These are phyloP conservation scores for Rubia yunnanensis DNA, from an alignment of 257 asterid species.

Conservation along the genomic window DNA sequence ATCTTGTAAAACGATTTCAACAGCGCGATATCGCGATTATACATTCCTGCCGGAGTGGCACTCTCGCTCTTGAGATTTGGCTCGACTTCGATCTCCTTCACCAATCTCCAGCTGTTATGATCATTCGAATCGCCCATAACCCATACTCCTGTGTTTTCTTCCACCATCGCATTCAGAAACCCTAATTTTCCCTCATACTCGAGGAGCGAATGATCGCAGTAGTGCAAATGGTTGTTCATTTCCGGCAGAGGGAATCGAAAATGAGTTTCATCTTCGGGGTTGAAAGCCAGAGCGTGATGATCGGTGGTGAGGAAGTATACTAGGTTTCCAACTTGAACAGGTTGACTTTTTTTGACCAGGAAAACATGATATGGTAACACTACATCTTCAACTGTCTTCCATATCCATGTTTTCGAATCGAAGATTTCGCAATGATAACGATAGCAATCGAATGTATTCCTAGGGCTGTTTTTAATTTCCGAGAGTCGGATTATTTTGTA, in stretches of 20 bases:
- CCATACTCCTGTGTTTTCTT: neutral
- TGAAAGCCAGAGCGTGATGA: conserved; percentile 5
- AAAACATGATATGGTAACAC: neutral
- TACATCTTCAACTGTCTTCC: conserved; percentile 5
- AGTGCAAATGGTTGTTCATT: neutral
- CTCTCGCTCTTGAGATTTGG: neutral
- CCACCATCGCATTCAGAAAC: neutral
- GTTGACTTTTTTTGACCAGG: neutral
- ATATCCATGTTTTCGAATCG: conserved; percentile 18
- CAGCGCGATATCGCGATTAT: neutral
- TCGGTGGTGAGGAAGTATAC: conserved; percentile 7
- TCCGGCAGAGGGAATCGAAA: neutral
- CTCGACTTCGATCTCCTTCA: neutral
- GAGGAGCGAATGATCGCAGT: neutral
- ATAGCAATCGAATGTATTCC: neutral
- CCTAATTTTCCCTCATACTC: neutral
- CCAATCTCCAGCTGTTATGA: neutral
- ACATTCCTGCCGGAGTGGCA: neutral
- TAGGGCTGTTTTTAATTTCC: no score
- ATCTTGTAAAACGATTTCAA: neutral
- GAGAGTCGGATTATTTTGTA: conserved; percentile 23
- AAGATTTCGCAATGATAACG: conserved; percentile 13
- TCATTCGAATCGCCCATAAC: neutral
- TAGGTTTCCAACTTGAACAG: neutral
- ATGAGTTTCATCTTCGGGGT: neutral